Base-by-base conservation (phyloP, 2,329 filamentous ascomycete genomes). In the Trichophyton schoenleinii region DNA sequence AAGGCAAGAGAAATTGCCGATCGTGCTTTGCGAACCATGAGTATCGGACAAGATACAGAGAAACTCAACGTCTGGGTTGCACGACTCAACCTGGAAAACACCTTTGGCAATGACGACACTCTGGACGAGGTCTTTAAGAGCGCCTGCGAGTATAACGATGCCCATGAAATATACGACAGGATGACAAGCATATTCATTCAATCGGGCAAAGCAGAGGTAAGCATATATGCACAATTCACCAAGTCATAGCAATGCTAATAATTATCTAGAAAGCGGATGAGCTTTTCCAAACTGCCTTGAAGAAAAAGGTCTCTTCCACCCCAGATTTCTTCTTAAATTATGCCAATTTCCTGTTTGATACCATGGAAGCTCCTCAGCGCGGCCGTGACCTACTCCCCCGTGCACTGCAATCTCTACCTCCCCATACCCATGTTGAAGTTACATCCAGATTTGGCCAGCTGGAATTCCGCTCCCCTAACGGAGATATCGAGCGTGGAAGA, bases 21-120 rank as follows among this genome's bases (percentile, higher is more conserved):
- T 75, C 87, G 94, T 64, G 94, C 94, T 18, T 83, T 97, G 65
- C 86, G 87, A 70, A 95, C 88, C 15, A 97, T 99, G 77, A 88
- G 89, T 73, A 89, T 95, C 64, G 85, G 89, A 28, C 91, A 96
- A 72, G 88, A 96, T 72, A 85, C 86, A 2, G 94, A 96, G 75
- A 96, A 96, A 76, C 79, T 95, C 68, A 95, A 96, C 72, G 84
- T 96, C 60, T 99, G 94, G 95, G 86, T 95, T 63, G 94, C 91
- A 0, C 84, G 92, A 71, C 83, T 99, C 68, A 97, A 99, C 77
- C 78, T 99, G 67, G 94, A 99, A 75, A 91, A 94, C 65, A 86
- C 87, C 5, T 96, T 95, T 71, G 90, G 90, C 64, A 89, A 82
- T 66, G 87, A 94, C 62, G 88, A 94, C 63, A 86, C 83, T 0